Conservation (phyloP, 2,329 filamentous ascomycete genomes). For the Davidsoniella eucalypti region DNA sequence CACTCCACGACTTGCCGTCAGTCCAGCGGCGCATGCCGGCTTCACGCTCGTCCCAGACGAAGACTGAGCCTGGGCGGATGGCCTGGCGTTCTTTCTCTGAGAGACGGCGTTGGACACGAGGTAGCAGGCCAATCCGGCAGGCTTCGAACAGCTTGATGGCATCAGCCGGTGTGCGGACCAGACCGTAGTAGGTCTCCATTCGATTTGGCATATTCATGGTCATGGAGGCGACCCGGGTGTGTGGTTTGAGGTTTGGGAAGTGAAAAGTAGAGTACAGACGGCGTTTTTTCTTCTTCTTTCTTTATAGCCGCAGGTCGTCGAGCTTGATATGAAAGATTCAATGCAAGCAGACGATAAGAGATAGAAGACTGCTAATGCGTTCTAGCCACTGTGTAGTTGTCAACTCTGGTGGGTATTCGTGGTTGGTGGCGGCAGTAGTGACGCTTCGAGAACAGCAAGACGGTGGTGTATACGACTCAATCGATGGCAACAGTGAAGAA, state of each 20-base stretch:
- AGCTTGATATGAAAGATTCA: no score
- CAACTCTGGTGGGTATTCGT: no score
- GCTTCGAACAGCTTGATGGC: constrained; percentile 98
- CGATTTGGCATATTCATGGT: constrained; percentile 17
- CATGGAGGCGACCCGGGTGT: not conserved
- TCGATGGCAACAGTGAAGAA: not conserved
- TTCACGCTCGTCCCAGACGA: constrained; percentile 98
- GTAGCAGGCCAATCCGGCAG: constrained; percentile 73
- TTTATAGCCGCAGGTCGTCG: not conserved
- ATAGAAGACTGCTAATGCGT: no score
- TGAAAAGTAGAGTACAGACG: not conserved
- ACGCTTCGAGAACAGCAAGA: not conserved
- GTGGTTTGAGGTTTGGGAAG: not conserved
- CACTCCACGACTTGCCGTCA: constrained; percentile 97
- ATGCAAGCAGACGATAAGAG: no score
- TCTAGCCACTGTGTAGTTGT: no score
- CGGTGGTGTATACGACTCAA: not conserved
- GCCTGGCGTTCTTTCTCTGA: constrained; percentile 96
- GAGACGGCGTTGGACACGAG: constrained; percentile 77
- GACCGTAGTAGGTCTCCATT: constrained; percentile 96
- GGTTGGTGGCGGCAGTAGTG: not conserved
- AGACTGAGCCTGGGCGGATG: constrained; percentile 91
- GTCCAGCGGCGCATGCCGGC: constrained; percentile 98
- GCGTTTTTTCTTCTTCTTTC: not conserved
- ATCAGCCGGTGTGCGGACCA: constrained; percentile 87